Evolutionary conservation across 345 rosid genomes (phyloP).

Genomic region (Litchi chinensis): DNA sequence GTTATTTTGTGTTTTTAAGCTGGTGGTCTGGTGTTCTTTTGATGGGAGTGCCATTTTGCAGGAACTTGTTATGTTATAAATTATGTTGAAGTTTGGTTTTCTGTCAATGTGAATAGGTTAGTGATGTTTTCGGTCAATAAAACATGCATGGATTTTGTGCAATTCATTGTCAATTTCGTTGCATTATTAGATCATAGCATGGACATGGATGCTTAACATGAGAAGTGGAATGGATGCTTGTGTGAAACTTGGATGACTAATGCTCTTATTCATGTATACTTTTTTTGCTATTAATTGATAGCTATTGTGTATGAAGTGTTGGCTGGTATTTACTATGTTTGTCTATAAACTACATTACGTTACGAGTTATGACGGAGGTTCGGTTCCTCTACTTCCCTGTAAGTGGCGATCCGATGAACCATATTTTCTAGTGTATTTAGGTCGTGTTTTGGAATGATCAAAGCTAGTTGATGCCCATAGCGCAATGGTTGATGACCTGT

Average conservation of each 20-base stretch:
- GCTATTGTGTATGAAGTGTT: neutral
- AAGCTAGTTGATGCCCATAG: no score
- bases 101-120: neutral
- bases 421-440: no score
- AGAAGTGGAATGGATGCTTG: neutral
- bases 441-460: no score
- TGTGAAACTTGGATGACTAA: neutral
- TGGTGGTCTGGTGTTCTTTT: neutral
- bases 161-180: neutral
- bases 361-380: no score
- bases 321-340: neutral
- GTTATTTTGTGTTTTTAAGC: neutral
- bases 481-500: neutral
- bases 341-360: no score
- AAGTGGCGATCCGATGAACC: no score
- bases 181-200: neutral
- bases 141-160: neutral
- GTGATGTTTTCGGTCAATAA: neutral
- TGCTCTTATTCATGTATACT: neutral
- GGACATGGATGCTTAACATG: neutral
- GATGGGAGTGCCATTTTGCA: neutral
- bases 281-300: neutral
- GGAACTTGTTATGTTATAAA: constrained; percentile 9
- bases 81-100: neutral
- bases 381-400: no score